Conservation (phyloP, 495 filamentous ascomycete genomes). For the Annulohypoxylon moriforme region DNA sequence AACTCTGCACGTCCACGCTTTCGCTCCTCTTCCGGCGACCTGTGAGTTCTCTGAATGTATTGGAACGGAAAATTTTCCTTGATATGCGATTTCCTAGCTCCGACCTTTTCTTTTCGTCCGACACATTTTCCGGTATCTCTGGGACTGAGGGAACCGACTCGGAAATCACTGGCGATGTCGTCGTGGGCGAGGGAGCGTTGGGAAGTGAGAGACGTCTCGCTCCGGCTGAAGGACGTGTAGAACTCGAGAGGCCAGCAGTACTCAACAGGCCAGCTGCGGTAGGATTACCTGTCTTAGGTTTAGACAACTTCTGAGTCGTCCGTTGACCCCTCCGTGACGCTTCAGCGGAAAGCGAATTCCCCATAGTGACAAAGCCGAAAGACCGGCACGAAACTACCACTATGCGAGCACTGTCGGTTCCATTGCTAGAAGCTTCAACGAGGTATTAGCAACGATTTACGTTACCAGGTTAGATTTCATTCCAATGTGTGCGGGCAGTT, state of each 20-base stretch:
- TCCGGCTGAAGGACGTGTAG: constrained; percentile 22
- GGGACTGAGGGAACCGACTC: constrained; percentile 9
- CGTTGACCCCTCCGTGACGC: constrained; percentile 49
- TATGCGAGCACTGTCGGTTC: constrained; percentile 56
- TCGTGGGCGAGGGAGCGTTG: constrained; percentile 32
- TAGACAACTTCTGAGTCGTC: constrained; percentile 59
- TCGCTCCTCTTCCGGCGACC: constrained; percentile 26
- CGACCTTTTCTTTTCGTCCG: constrained; percentile 12
- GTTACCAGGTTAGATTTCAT: constrained; percentile 11
- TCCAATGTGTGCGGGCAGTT: not conserved
- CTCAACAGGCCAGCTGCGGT: constrained; percentile 59
- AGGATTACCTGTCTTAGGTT: constrained; percentile 59
- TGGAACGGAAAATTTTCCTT: constrained; percentile 38
- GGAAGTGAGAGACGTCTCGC: constrained; percentile 50
- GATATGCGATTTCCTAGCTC: constrained; percentile 25
- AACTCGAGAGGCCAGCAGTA: constrained; percentile 50
- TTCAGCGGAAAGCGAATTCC: constrained; percentile 60
- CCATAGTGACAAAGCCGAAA: constrained; percentile 53
- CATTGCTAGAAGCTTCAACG: constrained; percentile 51
- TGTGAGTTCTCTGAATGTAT: constrained; percentile 28
- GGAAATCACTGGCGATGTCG: constrained; percentile 28
- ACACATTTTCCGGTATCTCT: not conserved
- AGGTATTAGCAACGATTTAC: constrained; percentile 31
- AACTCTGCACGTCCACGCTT: constrained; percentile 19
- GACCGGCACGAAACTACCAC: constrained; percentile 46